Evolutionary conservation across 1,284 basidiomycete genomes (phyloP).

Genomic region (Ceratorhiza oryzae-sativae): DNA sequence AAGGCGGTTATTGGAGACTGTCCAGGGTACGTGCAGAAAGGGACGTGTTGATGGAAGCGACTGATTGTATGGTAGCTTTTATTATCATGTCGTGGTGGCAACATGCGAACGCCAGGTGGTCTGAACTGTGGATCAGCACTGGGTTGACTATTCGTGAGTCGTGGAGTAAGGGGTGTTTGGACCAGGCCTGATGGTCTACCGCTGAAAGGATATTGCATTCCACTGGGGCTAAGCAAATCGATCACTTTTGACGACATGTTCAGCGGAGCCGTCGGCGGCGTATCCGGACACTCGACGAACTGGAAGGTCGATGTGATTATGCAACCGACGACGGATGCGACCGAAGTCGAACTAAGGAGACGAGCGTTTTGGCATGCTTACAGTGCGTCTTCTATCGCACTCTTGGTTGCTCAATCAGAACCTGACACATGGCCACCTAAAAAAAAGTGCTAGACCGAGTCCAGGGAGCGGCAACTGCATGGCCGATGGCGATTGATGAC

Average conservation of each 20-base stretch:
- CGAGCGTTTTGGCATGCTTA: conserved; percentile 32
- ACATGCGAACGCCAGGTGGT: conserved; percentile 33
- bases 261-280: conserved; percentile 23
- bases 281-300: conserved; percentile 15
- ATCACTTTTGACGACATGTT: conserved; percentile 34
- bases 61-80: conserved; percentile 6
- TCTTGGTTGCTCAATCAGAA: not conserved
- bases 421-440: not conserved
- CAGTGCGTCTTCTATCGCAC: conserved; percentile 5
- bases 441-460: conserved; percentile 17
- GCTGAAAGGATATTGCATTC: conserved; percentile 26
- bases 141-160: conserved; percentile 27
- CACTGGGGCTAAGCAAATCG: conserved; percentile 12
- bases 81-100: conserved; percentile 33
- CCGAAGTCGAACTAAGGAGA: conserved; percentile 16
- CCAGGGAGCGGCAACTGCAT: conserved; percentile 18
- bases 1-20: conserved; percentile 2
- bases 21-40: not conserved
- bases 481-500: conserved; percentile 36
- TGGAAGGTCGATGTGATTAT: conserved; percentile 31
- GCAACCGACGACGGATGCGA: conserved; percentile 28
- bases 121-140: conserved; percentile 22
- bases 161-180: not conserved
- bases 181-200: not conserved
- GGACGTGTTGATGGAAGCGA: not conserved